phyloP scores from a whole-genome alignment of 139 green algal species.

The Chlorella sorokiniana region DNA sequence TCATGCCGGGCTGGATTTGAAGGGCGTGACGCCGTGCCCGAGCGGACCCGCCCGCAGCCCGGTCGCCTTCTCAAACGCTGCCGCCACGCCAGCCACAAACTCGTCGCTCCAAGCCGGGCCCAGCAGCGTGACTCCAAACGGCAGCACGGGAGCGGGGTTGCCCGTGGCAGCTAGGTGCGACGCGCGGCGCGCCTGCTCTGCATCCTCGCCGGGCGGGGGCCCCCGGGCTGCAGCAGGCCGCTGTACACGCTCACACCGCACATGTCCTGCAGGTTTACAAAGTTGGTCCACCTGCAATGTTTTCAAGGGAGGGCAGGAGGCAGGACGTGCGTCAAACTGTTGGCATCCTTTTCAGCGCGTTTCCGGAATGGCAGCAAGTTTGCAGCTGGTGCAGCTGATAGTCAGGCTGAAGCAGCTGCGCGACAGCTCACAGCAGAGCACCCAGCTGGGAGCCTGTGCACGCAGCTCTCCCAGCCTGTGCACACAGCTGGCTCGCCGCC shows the following conservation, averaged over 20 bases:
- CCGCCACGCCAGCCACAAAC: constrained; percentile 69
- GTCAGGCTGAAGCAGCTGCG: no score
- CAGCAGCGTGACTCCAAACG: constrained; percentile 83
- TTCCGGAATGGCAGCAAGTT: no score
- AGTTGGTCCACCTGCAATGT: constrained; percentile 65
- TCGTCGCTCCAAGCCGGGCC: constrained; percentile 67
- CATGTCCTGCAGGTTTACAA: constrained; percentile 86
- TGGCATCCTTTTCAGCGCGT: no score
- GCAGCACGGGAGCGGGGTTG: constrained; percentile 45
- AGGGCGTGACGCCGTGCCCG: constrained; percentile 56
- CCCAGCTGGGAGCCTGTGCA: no score
- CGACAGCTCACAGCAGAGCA: no score
- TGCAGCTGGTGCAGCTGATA: no score
- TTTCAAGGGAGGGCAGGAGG: no score
- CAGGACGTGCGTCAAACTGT: no score
- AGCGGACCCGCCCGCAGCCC: constrained; percentile 65
- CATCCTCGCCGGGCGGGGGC: not conserved
- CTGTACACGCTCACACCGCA: constrained; percentile 72
- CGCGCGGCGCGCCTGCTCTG: no score
- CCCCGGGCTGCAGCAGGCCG: constrained; percentile 47
- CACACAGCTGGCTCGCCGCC: no score
- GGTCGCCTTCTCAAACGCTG: constrained; percentile 39
- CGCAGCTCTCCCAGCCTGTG: no score
- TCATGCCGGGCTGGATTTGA: no score
- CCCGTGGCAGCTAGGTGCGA: not conserved